Evolutionary conservation across 331 rosid species (phyloP).

Genomic region (Saraca asoca): DNA sequence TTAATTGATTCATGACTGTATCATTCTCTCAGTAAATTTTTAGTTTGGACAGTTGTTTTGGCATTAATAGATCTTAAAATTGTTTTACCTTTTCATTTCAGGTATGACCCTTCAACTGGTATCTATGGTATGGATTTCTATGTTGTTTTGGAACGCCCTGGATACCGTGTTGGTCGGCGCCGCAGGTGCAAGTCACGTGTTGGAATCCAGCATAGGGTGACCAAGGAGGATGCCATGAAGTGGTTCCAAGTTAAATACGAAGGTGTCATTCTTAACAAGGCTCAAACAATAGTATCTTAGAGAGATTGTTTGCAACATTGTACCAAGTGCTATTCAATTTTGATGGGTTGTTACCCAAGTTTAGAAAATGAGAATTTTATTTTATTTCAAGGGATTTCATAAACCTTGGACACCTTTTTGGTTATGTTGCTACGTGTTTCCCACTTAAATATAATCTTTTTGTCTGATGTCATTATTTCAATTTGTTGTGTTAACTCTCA

Average conservation of each 20-base stretch:
- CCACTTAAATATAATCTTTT: not conserved
- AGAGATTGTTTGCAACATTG: slow-evolving; percentile 9
- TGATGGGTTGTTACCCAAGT: slow-evolving; percentile 13
- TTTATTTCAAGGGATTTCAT: slow-evolving; percentile 4
- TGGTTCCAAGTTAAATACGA: slow-evolving; percentile 91
- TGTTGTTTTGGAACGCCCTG: slow-evolving; percentile 75
- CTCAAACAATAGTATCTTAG: slow-evolving; percentile 49
- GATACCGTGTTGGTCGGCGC: slow-evolving; percentile 78
- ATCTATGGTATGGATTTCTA: slow-evolving; percentile 87
- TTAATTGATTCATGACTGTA: not conserved
- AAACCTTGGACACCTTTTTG: not conserved
- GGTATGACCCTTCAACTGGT: slow-evolving; percentile 80
- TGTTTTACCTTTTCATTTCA: slow-evolving; percentile 14
- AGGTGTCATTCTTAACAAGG: slow-evolving; percentile 80
- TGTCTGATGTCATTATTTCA: no score
- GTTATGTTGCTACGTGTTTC: slow-evolving; percentile 1
- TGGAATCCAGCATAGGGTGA: slow-evolving; percentile 83
- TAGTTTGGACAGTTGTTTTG: no score
- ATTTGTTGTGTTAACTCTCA: no score
- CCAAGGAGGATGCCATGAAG: slow-evolving; percentile 84
- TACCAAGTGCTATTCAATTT: slow-evolving; percentile 16
- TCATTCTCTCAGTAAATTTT: not conserved
- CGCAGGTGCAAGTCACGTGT: slow-evolving; percentile 69
- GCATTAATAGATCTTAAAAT: not conserved
- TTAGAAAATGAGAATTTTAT: slow-evolving; percentile 10